A percentile compares a stretch with the other conserved stretches of the same genome.
These are phyloP conservation scores for Mycena crocata DNA, from an alignment of 768 basidiomycete genomes.

Conservation along the genomic window DNA sequence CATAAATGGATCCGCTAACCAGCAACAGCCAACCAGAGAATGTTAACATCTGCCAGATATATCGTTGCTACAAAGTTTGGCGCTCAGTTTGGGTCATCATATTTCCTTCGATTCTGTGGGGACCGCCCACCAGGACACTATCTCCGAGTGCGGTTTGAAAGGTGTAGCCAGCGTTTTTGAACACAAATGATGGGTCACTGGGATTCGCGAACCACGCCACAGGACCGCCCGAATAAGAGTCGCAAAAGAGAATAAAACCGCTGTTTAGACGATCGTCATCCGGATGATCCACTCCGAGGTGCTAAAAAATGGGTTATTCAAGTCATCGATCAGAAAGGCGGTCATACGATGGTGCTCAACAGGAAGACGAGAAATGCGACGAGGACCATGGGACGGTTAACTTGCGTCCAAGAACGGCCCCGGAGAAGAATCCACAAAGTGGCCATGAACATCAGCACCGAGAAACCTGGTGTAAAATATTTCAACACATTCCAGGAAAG, in stretches of 20 bases:
- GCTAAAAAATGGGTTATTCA: not conserved
- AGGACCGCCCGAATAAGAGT: constrained; percentile 34
- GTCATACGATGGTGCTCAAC: constrained; percentile 43
- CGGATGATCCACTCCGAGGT: constrained; percentile 33
- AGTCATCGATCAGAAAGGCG: not conserved
- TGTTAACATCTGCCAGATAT: constrained; percentile 37
- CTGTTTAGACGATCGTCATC: constrained; percentile 39
- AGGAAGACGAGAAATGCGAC: constrained; percentile 41
- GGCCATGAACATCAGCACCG: constrained; percentile 47
- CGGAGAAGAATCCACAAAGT: constrained; percentile 41
- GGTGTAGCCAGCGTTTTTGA: constrained; percentile 26
- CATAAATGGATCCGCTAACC: constrained; percentile 26
- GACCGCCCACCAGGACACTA: constrained; percentile 16
- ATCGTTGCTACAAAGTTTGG: constrained; percentile 8
- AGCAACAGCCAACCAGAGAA: constrained; percentile 43
- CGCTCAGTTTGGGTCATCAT: not conserved
- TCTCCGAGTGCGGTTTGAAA: constrained; percentile 25
- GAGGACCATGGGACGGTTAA: constrained; percentile 38
- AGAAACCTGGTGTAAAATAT: constrained; percentile 41
- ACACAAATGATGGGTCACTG: constrained; percentile 43
- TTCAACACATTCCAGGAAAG: not conserved
- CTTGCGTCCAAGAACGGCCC: not conserved
- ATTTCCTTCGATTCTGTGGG: too few relatives aligned
- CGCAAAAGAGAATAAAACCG: constrained; percentile 40
- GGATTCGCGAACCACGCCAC: constrained; percentile 39